Evolutionary conservation across 345 rosid genomes (phyloP).

Genomic region (Gossypium sturtianum): DNA sequence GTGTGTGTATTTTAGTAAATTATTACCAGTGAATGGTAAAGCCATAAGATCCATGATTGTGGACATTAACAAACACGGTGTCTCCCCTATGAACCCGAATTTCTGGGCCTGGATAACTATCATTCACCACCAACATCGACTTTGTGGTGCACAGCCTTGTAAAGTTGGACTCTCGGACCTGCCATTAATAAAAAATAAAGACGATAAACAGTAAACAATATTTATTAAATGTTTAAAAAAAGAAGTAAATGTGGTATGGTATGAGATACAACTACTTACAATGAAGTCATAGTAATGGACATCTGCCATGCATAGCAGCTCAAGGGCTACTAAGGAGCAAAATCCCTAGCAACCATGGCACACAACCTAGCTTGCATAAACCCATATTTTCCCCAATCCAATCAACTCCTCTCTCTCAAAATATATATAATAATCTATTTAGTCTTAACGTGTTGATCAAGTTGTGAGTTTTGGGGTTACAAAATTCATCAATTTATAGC

Average conservation of each 20-base stretch:
- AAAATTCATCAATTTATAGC: background rate
- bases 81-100: conserved; percentile 39
- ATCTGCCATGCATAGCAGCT: conserved; percentile 2
- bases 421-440: background rate
- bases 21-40: conserved; percentile 52
- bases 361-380: background rate
- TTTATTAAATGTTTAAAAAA: no score
- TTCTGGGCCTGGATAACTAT: conserved; percentile 40
- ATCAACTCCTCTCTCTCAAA: background rate
- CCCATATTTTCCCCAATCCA: background rate
- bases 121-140: conserved; percentile 39
- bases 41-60: conserved; percentile 39
- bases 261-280: background rate
- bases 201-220: no score
- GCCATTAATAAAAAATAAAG: background rate
- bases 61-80: conserved; percentile 33
- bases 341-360: background rate
- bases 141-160: conserved; percentile 37
- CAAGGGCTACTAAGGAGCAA: background rate
- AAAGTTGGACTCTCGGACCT: conserved; percentile 29
- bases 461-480: background rate
- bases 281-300: conserved; percentile 5
- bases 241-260: no score
- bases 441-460: background rate
- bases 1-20: no score